Conservation (phyloP, 2,329 filamentous ascomycete species). For the Catunica adiposa region DNA sequence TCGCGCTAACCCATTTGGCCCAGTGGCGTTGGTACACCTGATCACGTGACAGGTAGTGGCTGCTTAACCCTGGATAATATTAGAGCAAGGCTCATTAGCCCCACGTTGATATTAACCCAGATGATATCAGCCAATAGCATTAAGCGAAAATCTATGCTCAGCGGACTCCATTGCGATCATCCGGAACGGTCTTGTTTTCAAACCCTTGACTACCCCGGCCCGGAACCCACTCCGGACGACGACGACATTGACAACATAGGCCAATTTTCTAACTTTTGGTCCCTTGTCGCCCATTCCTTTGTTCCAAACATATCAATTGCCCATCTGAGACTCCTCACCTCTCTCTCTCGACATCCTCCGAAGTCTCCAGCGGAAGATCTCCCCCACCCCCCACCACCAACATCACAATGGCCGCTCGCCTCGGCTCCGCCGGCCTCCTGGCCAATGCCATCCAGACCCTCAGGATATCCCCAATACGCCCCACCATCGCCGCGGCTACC, state of each 20-base stretch:
- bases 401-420: slow-evolving; percentile 25
- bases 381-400: not conserved
- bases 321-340: not conserved
- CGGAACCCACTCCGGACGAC: not conserved
- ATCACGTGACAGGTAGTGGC: slow-evolving; percentile 7
- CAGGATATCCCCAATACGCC: slow-evolving; percentile 25
- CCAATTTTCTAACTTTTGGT: not conserved
- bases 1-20: slow-evolving; percentile 1
- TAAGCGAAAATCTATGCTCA: not conserved
- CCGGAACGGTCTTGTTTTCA: not conserved
- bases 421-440: slow-evolving; percentile 28
- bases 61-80: not conserved
- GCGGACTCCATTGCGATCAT: no score
- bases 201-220: not conserved
- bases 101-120: not conserved
- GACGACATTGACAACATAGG: not conserved
- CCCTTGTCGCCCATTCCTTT: not conserved
- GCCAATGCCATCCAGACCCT: slow-evolving; percentile 35
- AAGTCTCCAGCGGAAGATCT: not conserved
- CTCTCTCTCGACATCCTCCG: not conserved
- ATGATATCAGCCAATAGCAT: not conserved
- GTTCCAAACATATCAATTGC: not conserved
- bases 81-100: not conserved
- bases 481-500: slow-evolving; percentile 21
- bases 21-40: slow-evolving; percentile 8